Percentiles rank a stretch among this genome's conserved stretches.
These are phyloP conservation scores for Phanerochaete carnosa DNA, from an alignment of 768 basidiomycete genomes.

Conservation along the genomic window DNA sequence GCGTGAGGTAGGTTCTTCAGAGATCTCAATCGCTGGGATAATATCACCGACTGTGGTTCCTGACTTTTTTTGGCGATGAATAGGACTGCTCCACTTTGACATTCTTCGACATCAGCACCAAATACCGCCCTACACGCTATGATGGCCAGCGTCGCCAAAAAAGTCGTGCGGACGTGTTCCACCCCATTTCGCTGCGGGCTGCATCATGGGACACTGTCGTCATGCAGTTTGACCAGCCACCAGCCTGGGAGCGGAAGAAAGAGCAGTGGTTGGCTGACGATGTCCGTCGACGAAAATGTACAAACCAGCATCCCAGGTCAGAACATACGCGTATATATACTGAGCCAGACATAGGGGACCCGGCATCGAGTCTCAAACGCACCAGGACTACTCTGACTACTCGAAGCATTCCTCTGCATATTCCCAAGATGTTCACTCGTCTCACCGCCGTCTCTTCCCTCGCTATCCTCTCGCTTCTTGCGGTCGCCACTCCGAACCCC, in stretches of 20 bases:
- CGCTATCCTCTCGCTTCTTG: conserved; percentile 6
- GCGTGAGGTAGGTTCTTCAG: too few species aligned
- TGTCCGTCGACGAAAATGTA: background rate
- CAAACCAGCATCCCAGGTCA: background rate
- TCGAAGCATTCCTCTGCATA: background rate
- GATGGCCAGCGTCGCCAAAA: background rate
- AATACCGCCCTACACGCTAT: background rate
- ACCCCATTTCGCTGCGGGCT: background rate
- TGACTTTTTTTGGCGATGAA: background rate
- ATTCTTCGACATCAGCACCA: background rate
- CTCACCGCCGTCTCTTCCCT: background rate
- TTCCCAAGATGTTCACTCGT: conserved; percentile 16
- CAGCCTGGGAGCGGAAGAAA: background rate
- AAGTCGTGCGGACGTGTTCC: background rate
- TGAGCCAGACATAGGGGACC: background rate
- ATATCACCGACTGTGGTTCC: background rate
- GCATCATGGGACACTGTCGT: background rate
- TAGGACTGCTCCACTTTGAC: background rate
- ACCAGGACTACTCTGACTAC: background rate
- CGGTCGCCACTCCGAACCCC: conserved; percentile 9
- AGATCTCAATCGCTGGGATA: background rate
- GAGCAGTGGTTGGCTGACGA: background rate
- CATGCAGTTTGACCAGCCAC: background rate
- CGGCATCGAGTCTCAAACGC: background rate
- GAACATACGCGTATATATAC: background rate